Evolutionary conservation across 371 early-diverging fungal species (phyloP).

Genomic region (Mucor racemosus): DNA sequence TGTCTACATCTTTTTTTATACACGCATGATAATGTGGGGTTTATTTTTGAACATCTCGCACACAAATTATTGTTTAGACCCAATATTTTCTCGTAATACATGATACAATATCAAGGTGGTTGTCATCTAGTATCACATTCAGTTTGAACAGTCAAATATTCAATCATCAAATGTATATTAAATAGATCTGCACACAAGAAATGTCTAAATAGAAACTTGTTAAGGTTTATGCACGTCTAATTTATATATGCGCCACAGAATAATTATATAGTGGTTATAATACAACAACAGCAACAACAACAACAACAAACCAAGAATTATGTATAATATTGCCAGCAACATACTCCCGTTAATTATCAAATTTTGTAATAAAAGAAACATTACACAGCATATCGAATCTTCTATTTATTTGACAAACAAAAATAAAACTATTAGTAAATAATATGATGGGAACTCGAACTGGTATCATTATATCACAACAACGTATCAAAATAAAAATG

Average conservation of each 20-base stretch:
- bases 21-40: neutral
- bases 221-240: neutral
- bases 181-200: neutral
- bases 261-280: neutral
- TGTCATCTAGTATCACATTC: neutral
- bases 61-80: neutral
- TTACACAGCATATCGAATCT: conserved; percentile 4
- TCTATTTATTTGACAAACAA: neutral
- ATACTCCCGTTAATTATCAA: neutral
- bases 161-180: neutral
- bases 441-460: neutral
- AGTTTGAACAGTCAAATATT: neutral
- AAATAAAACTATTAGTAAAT: neutral
- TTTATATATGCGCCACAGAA: conserved; percentile 8
- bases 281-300: conserved; percentile 4
- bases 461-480: neutral
- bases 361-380: conserved; percentile 3
- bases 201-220: neutral
- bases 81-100: neutral
- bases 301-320: neutral
- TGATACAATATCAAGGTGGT: neutral
- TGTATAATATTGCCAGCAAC: neutral
- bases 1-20: neutral
- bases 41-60: neutral
- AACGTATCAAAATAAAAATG: too few relatives aligned